Conservation (phyloP, 2,329 filamentous ascomycete species). For the Sarocladiaceae sp. region DNA sequence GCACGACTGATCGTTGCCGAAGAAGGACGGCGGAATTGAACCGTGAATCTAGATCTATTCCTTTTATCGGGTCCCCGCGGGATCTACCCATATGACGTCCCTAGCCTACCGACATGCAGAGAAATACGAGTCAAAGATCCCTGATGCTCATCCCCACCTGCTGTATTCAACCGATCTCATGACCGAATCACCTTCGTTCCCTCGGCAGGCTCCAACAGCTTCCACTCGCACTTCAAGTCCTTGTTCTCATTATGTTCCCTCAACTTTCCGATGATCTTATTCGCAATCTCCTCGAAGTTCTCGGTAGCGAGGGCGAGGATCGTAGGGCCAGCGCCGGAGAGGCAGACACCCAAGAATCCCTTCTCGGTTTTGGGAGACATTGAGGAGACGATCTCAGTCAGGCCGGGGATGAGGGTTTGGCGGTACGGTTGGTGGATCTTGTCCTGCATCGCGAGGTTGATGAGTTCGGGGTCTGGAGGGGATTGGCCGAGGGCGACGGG, state of each 20-base stretch:
- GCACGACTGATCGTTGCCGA: neutral
- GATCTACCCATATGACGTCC: slow-evolving; percentile 1
- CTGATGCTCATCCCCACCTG: no score
- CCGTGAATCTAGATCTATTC: neutral
- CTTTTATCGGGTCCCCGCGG: neutral
- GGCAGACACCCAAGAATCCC: slow-evolving; percentile 87
- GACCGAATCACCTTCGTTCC: slow-evolving; percentile 49
- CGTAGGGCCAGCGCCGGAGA: slow-evolving; percentile 92
- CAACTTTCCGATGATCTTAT: slow-evolving; percentile 72
- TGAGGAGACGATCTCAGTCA: slow-evolving; percentile 84
- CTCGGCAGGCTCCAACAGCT: slow-evolving; percentile 81
- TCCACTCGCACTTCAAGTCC: slow-evolving; percentile 75
- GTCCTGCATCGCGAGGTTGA: slow-evolving; percentile 98
- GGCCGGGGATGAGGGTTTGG: slow-evolving; percentile 82
- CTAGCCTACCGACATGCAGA: no score
- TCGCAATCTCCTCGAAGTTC: slow-evolving; percentile 84
- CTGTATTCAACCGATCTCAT: neutral
- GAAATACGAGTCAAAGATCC: slow-evolving; percentile 5
- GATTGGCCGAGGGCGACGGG: slow-evolving; percentile 86
- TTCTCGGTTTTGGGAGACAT: slow-evolving; percentile 85
- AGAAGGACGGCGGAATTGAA: neutral
- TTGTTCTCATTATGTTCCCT: slow-evolving; percentile 51
- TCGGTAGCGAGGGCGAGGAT: slow-evolving; percentile 88
- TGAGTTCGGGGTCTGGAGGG: slow-evolving; percentile 87
- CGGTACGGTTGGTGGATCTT: slow-evolving; percentile 97